Conservation (phyloP, 2,329 filamentous ascomycete species). For the Fusarium secorum region DNA sequence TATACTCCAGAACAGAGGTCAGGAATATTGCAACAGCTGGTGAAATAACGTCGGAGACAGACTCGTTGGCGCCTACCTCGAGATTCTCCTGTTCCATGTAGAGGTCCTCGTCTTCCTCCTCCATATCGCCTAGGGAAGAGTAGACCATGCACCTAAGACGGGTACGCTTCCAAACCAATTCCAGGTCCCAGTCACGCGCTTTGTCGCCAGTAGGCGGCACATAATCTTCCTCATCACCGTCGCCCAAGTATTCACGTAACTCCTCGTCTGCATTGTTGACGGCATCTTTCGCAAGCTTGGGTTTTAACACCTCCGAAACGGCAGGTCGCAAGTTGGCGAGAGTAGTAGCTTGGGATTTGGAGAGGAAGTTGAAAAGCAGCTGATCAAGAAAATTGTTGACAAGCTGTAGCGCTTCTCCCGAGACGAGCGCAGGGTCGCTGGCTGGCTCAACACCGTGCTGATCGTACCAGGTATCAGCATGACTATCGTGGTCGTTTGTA, state of each 20-base stretch:
- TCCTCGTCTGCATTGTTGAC: conserved; percentile 86
- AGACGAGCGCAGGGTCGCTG: conserved; percentile 75
- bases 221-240: conserved; percentile 76
- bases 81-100: conserved; percentile 84
- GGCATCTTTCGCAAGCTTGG: conserved; percentile 85
- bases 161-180: conserved; percentile 92
- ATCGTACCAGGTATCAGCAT: conserved; percentile 73
- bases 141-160: conserved; percentile 97
- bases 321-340: conserved; percentile 80
- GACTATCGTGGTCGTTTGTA: conserved; percentile 83
- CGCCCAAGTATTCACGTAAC: conserved; percentile 85
- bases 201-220: conserved; percentile 60
- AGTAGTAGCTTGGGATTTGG: conserved; percentile 78
- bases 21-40: conserved; percentile 95
- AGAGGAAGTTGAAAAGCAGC: conserved; percentile 89
- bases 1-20: conserved; percentile 91
- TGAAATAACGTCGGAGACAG: conserved; percentile 75
- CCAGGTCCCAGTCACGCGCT: conserved; percentile 80
- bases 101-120: conserved; percentile 95
- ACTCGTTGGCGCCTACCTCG: conserved; percentile 63
- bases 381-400: conserved; percentile 95
- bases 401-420: conserved; percentile 74
- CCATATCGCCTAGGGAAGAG: conserved; percentile 93
- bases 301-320: conserved; percentile 85
- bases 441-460: conserved; percentile 71